Conservation (phyloP, 495 filamentous ascomycete genomes). For the Trichocladium uniseriatum region DNA sequence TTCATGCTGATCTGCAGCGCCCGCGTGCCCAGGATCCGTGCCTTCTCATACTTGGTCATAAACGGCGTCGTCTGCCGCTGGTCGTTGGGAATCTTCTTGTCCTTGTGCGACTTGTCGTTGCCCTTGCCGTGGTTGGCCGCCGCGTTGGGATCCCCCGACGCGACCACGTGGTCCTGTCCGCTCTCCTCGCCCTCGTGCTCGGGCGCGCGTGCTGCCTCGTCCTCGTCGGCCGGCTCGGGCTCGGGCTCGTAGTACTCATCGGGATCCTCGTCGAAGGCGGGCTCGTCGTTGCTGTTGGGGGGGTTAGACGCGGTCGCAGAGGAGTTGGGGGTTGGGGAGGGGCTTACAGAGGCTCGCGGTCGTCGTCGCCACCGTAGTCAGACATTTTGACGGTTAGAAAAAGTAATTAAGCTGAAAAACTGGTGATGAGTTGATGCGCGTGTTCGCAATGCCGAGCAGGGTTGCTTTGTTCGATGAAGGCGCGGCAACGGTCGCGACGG, state of each 20-base stretch:
- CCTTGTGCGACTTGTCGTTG: constrained; percentile 52
- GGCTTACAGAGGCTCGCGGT: constrained; percentile 31
- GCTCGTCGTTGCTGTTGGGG: constrained; percentile 39
- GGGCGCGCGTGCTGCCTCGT: constrained; percentile 42
- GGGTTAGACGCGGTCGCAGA: constrained; percentile 1
- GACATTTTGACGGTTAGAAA: constrained; percentile 55
- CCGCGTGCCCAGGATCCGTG: constrained; percentile 83
- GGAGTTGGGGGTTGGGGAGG: constrained; percentile 3
- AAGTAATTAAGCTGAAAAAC: not conserved
- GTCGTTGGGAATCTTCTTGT: constrained; percentile 85
- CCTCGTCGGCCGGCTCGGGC: constrained; percentile 48
- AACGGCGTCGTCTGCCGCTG: constrained; percentile 90
- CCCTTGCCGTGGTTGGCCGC: constrained; percentile 45
- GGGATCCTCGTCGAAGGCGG: constrained; percentile 40
- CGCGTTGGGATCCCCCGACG: constrained; percentile 60
- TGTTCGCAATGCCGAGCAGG: not conserved
- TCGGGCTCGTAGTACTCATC: constrained; percentile 59
- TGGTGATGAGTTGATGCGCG: not conserved
- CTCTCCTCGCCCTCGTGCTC: constrained; percentile 39
- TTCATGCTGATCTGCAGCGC: constrained; percentile 98
- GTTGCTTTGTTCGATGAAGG: constrained; percentile 3
- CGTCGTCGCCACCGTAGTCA: constrained; percentile 67
- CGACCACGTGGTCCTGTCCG: constrained; percentile 50
- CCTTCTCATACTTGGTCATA: constrained; percentile 98
- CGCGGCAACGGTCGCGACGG: constrained; percentile 3